Evolutionary conservation across 805 yeast genomes (phyloP).

Genomic region (Henningerozyma blattae): DNA sequence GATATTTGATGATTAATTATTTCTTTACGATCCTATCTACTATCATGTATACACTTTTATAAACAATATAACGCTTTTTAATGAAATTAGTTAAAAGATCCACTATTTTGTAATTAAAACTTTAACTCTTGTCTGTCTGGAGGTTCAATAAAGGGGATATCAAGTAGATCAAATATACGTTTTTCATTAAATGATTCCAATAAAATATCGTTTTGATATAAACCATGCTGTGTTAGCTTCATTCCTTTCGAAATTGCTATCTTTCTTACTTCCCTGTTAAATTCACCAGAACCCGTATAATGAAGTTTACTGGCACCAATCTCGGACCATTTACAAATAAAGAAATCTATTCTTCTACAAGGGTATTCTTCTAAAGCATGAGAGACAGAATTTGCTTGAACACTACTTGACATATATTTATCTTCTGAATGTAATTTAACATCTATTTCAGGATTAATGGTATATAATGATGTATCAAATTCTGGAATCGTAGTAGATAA

Average conservation of each 20-base stretch:
- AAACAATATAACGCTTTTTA: slow-evolving; percentile 2
- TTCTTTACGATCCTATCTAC: slow-evolving; percentile 1
- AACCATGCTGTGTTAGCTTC: slow-evolving; percentile 22
- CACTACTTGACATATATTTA: slow-evolving; percentile 13
- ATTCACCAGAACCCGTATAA: slow-evolving; percentile 23
- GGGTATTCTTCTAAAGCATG: slow-evolving; percentile 2
- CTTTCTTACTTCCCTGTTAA: slow-evolving; percentile 19
- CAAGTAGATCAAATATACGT: slow-evolving; percentile 15
- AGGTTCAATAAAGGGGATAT: slow-evolving; percentile 9
- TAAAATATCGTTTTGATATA: slow-evolving; percentile 12
- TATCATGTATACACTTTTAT: slow-evolving; percentile 1
- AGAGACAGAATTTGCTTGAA: neutral
- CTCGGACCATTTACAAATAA: slow-evolving; percentile 21
- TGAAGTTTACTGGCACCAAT: slow-evolving; percentile 23
- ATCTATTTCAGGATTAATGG: neutral
- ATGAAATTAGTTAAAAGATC: neutral
- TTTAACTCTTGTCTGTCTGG: neutral
- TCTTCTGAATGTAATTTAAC: slow-evolving; percentile 8
- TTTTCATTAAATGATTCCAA: slow-evolving; percentile 19
- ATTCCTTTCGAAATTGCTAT: slow-evolving; percentile 17
- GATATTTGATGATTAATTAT: slow-evolving; percentile 4
- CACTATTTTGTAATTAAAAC: neutral
- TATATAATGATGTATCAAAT: neutral
- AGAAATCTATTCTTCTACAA: slow-evolving; percentile 23
- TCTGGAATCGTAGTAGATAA: neutral